Conservation (phyloP, 169 alveolate genomes). For the Plasmodium blacklocki region DNA sequence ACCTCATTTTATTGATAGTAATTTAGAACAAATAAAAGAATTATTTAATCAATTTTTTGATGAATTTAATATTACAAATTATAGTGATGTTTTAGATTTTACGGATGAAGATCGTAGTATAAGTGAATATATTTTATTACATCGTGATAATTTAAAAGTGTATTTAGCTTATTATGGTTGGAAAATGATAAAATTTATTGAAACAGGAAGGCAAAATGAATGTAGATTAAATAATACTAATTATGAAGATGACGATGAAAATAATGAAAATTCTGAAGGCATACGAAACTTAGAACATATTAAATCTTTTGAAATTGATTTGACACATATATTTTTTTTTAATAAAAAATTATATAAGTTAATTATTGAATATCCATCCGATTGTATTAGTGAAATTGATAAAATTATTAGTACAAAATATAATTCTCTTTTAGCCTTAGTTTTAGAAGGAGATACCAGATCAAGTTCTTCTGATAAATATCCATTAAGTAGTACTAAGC, state of each 20-base stretch:
- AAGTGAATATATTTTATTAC: constrained; percentile 74
- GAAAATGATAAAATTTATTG: constrained; percentile 81
- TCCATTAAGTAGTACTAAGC: constrained; percentile 81
- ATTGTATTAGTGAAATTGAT: constrained; percentile 95
- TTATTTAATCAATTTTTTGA: constrained; percentile 84
- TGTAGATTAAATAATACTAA: constrained; percentile 59
- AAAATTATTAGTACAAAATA: constrained; percentile 88
- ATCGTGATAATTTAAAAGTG: constrained; percentile 68
- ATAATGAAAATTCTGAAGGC: constrained; percentile 25
- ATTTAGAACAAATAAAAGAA: constrained; percentile 84
- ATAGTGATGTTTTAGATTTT: constrained; percentile 76
- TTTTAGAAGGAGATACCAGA: constrained; percentile 58
- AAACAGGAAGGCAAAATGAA: constrained; percentile 74
- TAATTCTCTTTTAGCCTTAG: constrained; percentile 84
- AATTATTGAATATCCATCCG: constrained; percentile 94
- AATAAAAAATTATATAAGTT: constrained; percentile 90
- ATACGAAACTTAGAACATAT: constrained; percentile 54
- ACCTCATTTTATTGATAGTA: constrained; percentile 86
- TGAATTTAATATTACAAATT: constrained; percentile 83
- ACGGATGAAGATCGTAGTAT: constrained; percentile 81
- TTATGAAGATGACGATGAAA: constrained; percentile 19
- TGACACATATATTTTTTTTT: constrained; percentile 90
- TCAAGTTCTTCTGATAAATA: constrained; percentile 59
- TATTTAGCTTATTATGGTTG: constrained; percentile 80
- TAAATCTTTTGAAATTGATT: constrained; percentile 87